Evolutionary conservation across 345 rosid species (phyloP), one percentile per base, ranked within the genome.

Genomic region (Eucalyptus sp.): DNA sequence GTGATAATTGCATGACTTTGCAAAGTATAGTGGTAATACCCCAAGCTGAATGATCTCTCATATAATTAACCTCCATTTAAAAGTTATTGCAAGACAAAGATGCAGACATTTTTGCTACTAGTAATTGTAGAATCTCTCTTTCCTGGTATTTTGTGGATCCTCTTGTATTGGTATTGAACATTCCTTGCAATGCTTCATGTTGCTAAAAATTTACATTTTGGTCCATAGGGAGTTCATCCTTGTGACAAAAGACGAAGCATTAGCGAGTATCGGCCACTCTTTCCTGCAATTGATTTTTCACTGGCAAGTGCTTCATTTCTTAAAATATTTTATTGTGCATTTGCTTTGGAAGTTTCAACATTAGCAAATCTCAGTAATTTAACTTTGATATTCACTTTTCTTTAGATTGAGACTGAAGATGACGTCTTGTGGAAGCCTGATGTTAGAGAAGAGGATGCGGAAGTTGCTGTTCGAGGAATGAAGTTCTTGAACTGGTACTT

Each of bases 161-260:
- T 50, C 56, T 85, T 85, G 80, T 68, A 5, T 29, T 2, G 46
- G 87, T 86, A 25, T 7, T 86, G 83, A 37, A 76, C 37, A n/a
- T 17, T 51, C 29, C 46, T 86, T 86, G 56, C 64, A 51, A 50
- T 31, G 87, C 29, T 86, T 11, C 27, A n/a, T 51, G 56, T 56
- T 50, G 15, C 44, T 86, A 86, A 31, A 51, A 10, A 10, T 49
- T 86, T 51, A 16, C 18, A 43, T 50, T 50, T 86, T 68, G 50
- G n/a, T 50, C 17, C n/a, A 89, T 93, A 96, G 99, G 97, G 98
- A 90, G 87, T 91, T 17, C 97, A 94, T 92, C 99, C 98, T 87
- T 95, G 96, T 90, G 97, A 96, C 83, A 94, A 90, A 93, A 94
- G 99, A 91, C 93, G 95, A 91, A 92, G 91, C 89, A 91, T 96